Evolutionary conservation across 768 basidiomycete genomes (phyloP).

Genomic region (Grammothele lineata): DNA sequence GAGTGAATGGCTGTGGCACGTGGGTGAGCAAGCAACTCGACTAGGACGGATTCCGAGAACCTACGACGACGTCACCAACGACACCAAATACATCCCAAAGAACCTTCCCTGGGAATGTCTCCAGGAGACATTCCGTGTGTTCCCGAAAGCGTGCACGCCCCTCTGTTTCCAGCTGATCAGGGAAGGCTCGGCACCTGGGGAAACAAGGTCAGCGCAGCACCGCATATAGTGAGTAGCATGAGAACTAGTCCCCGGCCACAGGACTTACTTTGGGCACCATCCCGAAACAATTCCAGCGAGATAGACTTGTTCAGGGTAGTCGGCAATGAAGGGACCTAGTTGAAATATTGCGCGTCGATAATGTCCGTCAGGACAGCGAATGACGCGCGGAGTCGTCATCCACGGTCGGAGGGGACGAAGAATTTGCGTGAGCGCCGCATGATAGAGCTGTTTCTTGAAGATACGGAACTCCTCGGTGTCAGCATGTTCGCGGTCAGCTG

Average conservation of each 20-base stretch:
- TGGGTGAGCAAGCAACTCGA: no score
- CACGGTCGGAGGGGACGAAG: slow-evolving; percentile 5
- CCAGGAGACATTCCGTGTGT: neutral
- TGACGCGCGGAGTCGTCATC: slow-evolving; percentile 15
- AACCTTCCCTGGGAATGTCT: no score
- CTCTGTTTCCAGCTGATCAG: neutral
- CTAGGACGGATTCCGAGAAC: no score
- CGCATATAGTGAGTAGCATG: neutral
- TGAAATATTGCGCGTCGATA: slow-evolving; percentile 24
- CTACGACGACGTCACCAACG: no score
- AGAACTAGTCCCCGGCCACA: neutral
- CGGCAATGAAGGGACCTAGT: slow-evolving; percentile 27
- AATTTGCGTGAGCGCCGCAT: slow-evolving; percentile 8
- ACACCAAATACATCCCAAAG: no score
- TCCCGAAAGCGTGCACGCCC: neutral
- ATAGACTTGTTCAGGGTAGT: slow-evolving; percentile 29
- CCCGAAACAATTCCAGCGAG: slow-evolving; percentile 18
- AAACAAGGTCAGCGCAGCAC: neutral
- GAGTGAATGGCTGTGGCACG: slow-evolving; percentile 16
- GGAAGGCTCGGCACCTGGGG: slow-evolving; percentile 6
- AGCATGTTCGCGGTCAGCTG: neutral
- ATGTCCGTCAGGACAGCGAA: slow-evolving; percentile 23
- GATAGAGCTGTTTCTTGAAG: slow-evolving; percentile 14
- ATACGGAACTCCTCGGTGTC: slow-evolving; percentile 5
- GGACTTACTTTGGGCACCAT: slow-evolving; percentile 20